Evolutionary conservation across 2,329 filamentous ascomycete genomes (phyloP).

Genomic region (Pseudogymnoascus sp.): DNA sequence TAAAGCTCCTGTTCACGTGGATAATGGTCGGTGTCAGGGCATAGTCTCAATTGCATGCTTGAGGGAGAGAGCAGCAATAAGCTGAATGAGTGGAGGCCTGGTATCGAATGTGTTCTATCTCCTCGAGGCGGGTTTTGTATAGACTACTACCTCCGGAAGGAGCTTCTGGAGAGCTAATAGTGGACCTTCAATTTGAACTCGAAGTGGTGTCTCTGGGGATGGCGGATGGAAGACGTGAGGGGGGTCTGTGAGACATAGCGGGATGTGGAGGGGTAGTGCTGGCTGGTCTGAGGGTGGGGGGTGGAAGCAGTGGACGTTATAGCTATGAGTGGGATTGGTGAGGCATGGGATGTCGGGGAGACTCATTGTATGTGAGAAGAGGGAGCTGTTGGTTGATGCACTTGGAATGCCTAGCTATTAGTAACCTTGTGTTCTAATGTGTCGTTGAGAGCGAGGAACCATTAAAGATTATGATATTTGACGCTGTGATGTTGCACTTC

Average conservation of each 20-base stretch:
- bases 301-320: slow-evolving; percentile 14
- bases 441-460: background rate
- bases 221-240: slow-evolving; percentile 10
- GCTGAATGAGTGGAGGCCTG: no score
- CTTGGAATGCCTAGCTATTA: background rate
- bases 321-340: slow-evolving; percentile 12
- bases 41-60: background rate
- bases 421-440: background rate
- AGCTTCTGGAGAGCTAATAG: slow-evolving; percentile 13
- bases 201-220: slow-evolving; percentile 8
- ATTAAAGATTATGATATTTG: background rate
- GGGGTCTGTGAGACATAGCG: slow-evolving; percentile 6
- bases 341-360: slow-evolving; percentile 14
- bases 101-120: background rate
- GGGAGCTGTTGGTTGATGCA: background rate
- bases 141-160: slow-evolving; percentile 8
- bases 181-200: slow-evolving; percentile 13
- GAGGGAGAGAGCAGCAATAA: no score
- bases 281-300: slow-evolving; percentile 12
- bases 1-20: background rate
- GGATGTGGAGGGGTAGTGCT: slow-evolving; percentile 13
- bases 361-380: background rate
- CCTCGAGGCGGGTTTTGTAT: background rate
- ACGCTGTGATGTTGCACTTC: background rate
- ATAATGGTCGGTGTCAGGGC: background rate